A percentile compares a stretch with the other conserved stretches of the same genome.
phyloP scores from a whole-genome alignment of 495 filamentous ascomycete species.

The Astrothelium macrocarpum region DNA sequence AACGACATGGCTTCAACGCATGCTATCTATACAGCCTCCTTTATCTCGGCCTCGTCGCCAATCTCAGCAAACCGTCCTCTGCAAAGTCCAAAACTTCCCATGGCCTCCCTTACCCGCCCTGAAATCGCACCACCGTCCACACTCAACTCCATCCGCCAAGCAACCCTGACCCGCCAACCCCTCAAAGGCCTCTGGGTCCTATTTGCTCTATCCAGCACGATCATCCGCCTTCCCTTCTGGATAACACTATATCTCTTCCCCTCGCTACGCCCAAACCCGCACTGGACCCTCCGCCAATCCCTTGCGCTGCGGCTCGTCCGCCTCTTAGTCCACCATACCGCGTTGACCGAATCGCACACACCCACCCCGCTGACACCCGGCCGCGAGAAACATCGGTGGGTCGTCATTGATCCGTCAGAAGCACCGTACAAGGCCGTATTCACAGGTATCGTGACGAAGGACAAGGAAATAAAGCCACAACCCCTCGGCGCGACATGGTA shows the following conservation, averaged over 20 bases:
- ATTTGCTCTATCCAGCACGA: slow-evolving; percentile 19
- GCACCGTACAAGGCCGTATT: slow-evolving; percentile 12
- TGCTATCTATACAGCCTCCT: no score
- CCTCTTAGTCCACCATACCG: slow-evolving; percentile 19
- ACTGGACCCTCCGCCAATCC: slow-evolving; percentile 31
- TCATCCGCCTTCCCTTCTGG: slow-evolving; percentile 28
- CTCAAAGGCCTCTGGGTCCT: slow-evolving; percentile 31
- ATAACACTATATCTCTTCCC: slow-evolving; percentile 23
- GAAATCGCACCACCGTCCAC: neutral
- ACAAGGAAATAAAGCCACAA: slow-evolving; percentile 26
- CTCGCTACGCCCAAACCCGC: slow-evolving; percentile 23
- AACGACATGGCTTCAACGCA: no score
- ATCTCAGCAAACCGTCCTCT: neutral
- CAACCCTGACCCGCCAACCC: slow-evolving; percentile 26
- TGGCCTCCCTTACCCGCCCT: neutral
- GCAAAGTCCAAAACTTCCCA: neutral
- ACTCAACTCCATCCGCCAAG: neutral
- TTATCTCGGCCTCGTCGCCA: neutral
- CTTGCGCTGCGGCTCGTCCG: slow-evolving; percentile 23
- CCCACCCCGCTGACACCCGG: slow-evolving; percentile 26
- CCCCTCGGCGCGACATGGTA: slow-evolving; percentile 34
- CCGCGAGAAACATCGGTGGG: slow-evolving; percentile 27
- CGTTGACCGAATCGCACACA: slow-evolving; percentile 19
- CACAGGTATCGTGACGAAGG: neutral
- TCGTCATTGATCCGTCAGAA: slow-evolving; percentile 23